Conservation (phyloP, 2,329 filamentous ascomycete species). For the Cladosporium velox region DNA sequence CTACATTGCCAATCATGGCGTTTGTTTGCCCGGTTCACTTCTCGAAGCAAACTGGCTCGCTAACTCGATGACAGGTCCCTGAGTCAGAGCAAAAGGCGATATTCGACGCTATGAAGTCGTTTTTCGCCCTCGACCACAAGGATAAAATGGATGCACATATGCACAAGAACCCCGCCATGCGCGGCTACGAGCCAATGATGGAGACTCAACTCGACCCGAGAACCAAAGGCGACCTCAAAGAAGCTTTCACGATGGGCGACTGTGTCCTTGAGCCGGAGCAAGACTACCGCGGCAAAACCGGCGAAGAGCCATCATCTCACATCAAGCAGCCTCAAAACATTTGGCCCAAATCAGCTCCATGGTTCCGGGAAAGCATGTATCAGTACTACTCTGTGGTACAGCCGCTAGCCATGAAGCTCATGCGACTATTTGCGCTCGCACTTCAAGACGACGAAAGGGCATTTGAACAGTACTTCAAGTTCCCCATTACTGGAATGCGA, state of each 20-base stretch:
- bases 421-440: constrained; percentile 25
- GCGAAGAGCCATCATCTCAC: constrained; percentile 11
- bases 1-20: constrained; percentile 76
- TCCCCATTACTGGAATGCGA: constrained; percentile 47
- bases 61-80: constrained; percentile 30
- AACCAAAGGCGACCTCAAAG: constrained; percentile 36
- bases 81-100: constrained; percentile 34
- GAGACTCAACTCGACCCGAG: constrained; percentile 41
- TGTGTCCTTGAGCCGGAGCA: constrained; percentile 43
- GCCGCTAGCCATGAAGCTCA: constrained; percentile 40
- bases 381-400: constrained; percentile 38
- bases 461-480: constrained; percentile 34
- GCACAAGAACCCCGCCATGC: constrained; percentile 44
- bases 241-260: constrained; percentile 44
- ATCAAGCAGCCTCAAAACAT: constrained; percentile 37
- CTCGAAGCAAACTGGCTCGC: not conserved
- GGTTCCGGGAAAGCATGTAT: constrained; percentile 41
- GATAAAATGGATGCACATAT: constrained; percentile 53
- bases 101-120: constrained; percentile 35
- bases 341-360: constrained; percentile 38
- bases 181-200: constrained; percentile 41
- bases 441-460: not conserved
- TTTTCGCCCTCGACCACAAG: constrained; percentile 37
- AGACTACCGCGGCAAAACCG: constrained; percentile 26
- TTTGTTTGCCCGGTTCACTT: not conserved